Percentiles rank a stretch among this genome's conserved stretches.
phyloP scores from a whole-genome alignment of 2,329 filamentous ascomycete genomes.

The Aspergillus floridensis region DNA sequence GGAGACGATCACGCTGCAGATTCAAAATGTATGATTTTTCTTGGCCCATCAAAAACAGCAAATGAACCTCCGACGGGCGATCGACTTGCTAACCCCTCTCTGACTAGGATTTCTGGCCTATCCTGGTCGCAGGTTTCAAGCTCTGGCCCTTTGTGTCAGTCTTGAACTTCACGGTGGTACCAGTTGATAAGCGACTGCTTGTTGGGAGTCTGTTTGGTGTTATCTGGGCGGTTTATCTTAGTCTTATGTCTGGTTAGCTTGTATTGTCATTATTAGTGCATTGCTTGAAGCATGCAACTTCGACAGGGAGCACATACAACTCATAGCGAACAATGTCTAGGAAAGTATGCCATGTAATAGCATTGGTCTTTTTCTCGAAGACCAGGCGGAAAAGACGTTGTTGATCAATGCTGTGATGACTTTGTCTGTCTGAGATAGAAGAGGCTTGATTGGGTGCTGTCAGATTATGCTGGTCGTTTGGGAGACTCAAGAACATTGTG shows the following conservation, averaged over 20 bases:
- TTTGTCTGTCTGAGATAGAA: too few species aligned
- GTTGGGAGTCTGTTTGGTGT: conserved; percentile 38
- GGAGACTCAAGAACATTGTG: too few species aligned
- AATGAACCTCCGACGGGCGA: not conserved
- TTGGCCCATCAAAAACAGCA: not conserved
- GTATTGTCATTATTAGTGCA: not conserved
- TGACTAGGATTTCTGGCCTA: conserved; percentile 35
- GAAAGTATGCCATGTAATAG: too few species aligned
- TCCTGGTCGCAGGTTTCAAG: conserved; percentile 40
- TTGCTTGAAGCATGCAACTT: not conserved
- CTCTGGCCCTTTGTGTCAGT: conserved; percentile 42
- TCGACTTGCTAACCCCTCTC: conserved; percentile 1
- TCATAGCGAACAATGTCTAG: too few species aligned
- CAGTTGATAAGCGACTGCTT: conserved; percentile 34
- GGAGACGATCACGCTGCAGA: conserved; percentile 31
- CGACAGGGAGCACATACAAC: not conserved
- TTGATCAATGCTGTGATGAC: too few species aligned
- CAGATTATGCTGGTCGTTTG: too few species aligned
- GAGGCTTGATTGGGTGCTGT: too few species aligned
- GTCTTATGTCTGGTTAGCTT: conserved; percentile 28
- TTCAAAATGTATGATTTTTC: conserved; percentile 31
- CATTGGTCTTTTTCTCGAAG: too few species aligned
- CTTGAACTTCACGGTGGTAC: conserved; percentile 39
- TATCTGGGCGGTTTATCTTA: conserved; percentile 41
- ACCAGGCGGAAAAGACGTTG: too few species aligned